Base-by-base conservation (phyloP, 2,329 filamentous ascomycete species). In the Epichloe glyceriae region DNA sequence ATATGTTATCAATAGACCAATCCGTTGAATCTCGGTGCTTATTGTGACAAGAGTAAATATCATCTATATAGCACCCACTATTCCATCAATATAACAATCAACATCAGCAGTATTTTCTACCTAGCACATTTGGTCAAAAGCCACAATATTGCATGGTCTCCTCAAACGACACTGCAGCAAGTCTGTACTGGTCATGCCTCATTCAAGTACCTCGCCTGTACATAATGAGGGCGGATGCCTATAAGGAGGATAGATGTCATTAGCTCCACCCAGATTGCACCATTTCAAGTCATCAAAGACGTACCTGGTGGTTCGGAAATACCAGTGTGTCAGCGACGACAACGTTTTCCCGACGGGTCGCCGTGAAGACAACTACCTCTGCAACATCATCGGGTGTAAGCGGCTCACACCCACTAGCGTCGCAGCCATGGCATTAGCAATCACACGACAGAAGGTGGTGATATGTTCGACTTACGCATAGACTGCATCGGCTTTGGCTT, bases 321-420 rank as follows among this genome's bases (percentile, higher is more conserved):
- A 96, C 73, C 54, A 96, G 70, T 5, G 87, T 85, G 68, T 96
- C 90, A 19, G 90, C 90, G 58, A 96, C 69, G 19, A 95, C 88
- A 5, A 95, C 88, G 64, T 96, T 96, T 70, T 95, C 88, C 58
- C 85, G 80, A 60, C 90, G 79, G 3, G 85, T 85, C 4, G 86
- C 88, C 2, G 85, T 76, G 63, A 95, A 96, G 7, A 96, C 89
- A 35, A 95, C 75, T 33, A 94, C 76, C 70, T 96, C 90, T 12
- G 90, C 90, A 62, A 96, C 89, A 62, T 96, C 90, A 47, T 93
- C 87, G 0, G 86, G 86, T 0, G 88, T 95, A 58, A 96, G 73
- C 40, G 90, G 89, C 57, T 94, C 86, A 58, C 79, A 83, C 48
- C 83, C 85, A 52, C 83, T 86, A 47, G 8, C 19, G 22, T 33